Base-by-base conservation (phyloP, 169 alveolate genomes). In the Babesia ovis region DNA sequence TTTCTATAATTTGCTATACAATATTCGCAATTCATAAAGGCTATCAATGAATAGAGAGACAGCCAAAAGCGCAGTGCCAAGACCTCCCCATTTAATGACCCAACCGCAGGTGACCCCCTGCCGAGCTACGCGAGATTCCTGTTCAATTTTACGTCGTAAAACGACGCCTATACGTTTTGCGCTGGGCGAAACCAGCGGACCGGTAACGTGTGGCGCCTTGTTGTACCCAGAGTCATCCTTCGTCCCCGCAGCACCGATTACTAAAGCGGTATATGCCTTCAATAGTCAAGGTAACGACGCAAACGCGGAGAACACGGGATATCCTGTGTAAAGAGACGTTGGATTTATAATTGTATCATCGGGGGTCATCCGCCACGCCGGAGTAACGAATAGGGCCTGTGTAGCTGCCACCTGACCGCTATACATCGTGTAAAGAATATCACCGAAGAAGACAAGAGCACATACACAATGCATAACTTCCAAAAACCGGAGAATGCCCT, bases 401-500 rank as follows among this genome's bases (percentile, higher is more conserved):
- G 46, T 8, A 39, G 5, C 14, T 48, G 27, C 14, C 56, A 6
- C 5, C 8, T 14, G 8, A 14, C 46, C 14, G 14, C 14, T 39
- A 39, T 8, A 39, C 46, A 39, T 39, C n/a, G 46, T 39, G n/a
- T 39, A 39, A 14, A 14, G 27, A 18, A 18, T 8, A 55, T 34
- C 43, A 6, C 66, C n/a, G 56, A 48, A 48, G 9, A 20, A 39
- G 14, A 23, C 71, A 0, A 8, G 11, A 6, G 11, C 34, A 25
- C 61, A 45, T 43, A 12, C 62, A 77, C 27, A 53, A 91, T 91
- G 95, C 91, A 89, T 53, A 86, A 89, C 37, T 92, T 93, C 68
- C 97, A 90, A 68, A 94, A 93, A 74, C 96, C 96, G 16, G 97
- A 94, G 57, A 94, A 94, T 69, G 97, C 97, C 68, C 95, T 94